Evolutionary conservation across 2,329 filamentous ascomycete genomes (phyloP), one percentile per base, ranked within the genome.

Genomic region (Dothideomycetes sp.): DNA sequence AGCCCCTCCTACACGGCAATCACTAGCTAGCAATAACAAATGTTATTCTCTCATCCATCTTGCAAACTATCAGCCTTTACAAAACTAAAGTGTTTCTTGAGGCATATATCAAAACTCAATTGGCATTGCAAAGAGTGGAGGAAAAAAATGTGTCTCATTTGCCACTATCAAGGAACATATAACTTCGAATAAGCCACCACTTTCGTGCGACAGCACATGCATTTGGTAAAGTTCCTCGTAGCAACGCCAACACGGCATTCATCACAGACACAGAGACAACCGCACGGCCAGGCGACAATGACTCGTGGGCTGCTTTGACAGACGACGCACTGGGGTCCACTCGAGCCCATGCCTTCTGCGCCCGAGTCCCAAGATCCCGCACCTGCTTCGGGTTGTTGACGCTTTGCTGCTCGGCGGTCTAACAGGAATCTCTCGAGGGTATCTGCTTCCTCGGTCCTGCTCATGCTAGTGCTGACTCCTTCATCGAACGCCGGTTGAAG

Each of bases 141-240:
- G 12, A 24, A 2, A 24, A 24, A 7, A 24, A 11, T 7, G 22
- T 3, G 22, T 3, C 22, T 24, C 22, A 40, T 15, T n/a, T n/a
- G n/a, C n/a, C n/a, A n/a, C n/a, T n/a, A 30, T 13, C 50, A 82
- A 35, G 91, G 91, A 28, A 96, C 87, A 68, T 84, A 98, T 45
- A 98, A 78, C 51, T 86, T 77, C 50, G 85, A 88, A 61, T 94
- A 96, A 41, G 88, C 91, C 41, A 78, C 76, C 20, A 96, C 86
- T 52, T 91, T 83, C 43, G 85, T 77, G 36, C 91, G 75, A 60
- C 91, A 96, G 54, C 89, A 96, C 27, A 96, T 88, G 58, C 91
- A 98, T 57, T 85, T 93, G 49, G 88, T 85, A 59, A 94, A 96
- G 59, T 96, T 96, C 59, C 95, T 93, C 78, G 94, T 88, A 3